Conservation (phyloP, 78 protist species). For the Polysphondylium violaceum region DNA sequence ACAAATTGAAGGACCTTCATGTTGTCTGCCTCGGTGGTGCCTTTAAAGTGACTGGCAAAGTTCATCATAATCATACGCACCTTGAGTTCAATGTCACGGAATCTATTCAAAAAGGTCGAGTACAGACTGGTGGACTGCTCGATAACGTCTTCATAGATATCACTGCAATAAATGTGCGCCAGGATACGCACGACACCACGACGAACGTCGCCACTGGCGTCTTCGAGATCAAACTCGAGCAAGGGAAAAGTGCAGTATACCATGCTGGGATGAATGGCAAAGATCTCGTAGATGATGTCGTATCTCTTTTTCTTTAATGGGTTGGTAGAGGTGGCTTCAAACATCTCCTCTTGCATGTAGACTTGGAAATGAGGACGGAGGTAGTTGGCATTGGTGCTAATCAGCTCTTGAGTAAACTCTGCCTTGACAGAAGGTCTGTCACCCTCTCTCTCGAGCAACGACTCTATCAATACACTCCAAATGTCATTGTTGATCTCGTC, state of each 20-base stretch:
- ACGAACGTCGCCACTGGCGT: neutral
- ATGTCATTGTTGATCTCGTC: neutral
- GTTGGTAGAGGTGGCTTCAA: neutral
- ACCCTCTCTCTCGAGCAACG: slow-evolving; percentile 25
- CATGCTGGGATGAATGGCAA: slow-evolving; percentile 3
- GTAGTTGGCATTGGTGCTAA: neutral
- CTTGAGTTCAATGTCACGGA: slow-evolving; percentile 9
- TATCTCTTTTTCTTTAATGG: neutral
- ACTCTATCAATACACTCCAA: slow-evolving; percentile 10
- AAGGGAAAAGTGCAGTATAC: neutral
- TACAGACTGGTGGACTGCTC: neutral
- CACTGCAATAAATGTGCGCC: neutral
- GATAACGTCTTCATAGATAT: neutral
- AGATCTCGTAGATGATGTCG: slow-evolving; percentile 40
- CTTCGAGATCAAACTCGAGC: slow-evolving; percentile 12
- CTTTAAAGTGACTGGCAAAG: slow-evolving; percentile 9
- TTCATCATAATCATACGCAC: slow-evolving; percentile 57
- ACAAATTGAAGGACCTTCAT: neutral
- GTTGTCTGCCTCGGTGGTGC: neutral
- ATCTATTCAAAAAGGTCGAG: slow-evolving; percentile 41
- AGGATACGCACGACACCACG: neutral
- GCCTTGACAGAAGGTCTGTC: slow-evolving; percentile 11
- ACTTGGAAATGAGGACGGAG: neutral
- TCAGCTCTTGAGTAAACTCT: neutral
- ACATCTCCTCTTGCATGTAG: neutral